Conservation (phyloP, 306 rosid species). For the Gastrolobium bilobum region DNA sequence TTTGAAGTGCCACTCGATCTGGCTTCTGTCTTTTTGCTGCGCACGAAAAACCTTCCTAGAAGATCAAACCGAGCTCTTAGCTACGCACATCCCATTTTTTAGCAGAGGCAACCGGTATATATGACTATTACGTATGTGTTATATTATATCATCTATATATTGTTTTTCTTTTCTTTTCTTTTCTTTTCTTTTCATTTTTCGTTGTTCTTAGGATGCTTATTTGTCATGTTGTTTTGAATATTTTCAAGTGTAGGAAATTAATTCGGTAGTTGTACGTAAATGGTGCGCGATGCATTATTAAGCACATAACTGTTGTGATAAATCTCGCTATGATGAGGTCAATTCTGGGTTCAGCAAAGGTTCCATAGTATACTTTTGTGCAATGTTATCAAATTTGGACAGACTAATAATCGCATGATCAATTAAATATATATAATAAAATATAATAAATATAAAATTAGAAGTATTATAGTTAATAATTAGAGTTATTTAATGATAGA, state of each 20-base stretch:
- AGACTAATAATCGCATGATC: too few species aligned
- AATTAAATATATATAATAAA: too few species aligned
- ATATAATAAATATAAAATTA: too few species aligned
- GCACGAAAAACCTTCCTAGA: conserved; percentile 46
- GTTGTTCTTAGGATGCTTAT: neutral
- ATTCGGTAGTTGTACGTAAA: neutral
- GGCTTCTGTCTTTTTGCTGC: conserved; percentile 50
- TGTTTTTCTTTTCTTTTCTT: neutral
- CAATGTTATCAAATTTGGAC: too few species aligned
- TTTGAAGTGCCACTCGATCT: conserved; percentile 66
- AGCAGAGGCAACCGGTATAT: neutral
- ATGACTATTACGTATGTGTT: neutral
- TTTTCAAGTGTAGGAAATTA: neutral
- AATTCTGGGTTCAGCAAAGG: neutral
- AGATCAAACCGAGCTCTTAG: conserved; percentile 52
- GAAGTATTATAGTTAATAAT: too few species aligned
- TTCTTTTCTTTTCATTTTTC: neutral
- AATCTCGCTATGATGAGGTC: neutral
- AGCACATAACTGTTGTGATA: neutral
- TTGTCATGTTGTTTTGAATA: neutral
- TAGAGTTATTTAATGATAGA: too few species aligned
- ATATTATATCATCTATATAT: neutral
- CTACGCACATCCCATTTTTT: neutral
- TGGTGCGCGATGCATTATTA: conserved; percentile 7
- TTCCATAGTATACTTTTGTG: too few species aligned